Conservation (phyloP, 2,329 filamentous ascomycete genomes). For the Hymenoscyphus scutula region DNA sequence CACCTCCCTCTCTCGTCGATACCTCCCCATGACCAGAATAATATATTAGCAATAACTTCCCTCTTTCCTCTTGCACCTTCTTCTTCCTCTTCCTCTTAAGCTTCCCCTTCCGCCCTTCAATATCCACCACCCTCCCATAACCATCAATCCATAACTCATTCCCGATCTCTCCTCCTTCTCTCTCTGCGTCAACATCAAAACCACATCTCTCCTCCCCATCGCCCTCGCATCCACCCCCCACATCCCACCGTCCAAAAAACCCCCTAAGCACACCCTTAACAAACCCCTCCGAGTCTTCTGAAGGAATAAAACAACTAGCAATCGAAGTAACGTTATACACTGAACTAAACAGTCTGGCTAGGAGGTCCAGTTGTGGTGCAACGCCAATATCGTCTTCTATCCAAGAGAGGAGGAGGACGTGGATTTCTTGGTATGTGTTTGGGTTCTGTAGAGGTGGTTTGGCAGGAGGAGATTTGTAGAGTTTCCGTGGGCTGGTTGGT, state of each 20-base stretch:
- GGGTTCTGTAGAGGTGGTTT: not conserved
- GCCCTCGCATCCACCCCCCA: not conserved
- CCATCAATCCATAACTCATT: too few species aligned
- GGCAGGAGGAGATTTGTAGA: not conserved
- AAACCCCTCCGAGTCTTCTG: not conserved
- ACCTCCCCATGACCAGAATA: constrained; percentile 14
- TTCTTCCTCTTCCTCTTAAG: not conserved
- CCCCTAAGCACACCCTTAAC: not conserved
- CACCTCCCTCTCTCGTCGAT: not conserved
- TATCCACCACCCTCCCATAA: too few species aligned
- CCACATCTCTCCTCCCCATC: not conserved
- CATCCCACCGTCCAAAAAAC: constrained; percentile 4
- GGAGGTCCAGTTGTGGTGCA: not conserved
- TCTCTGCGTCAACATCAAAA: not conserved
- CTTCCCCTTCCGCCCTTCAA: not conserved
- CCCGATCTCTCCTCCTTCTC: not conserved
- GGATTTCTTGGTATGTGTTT: constrained; percentile 1
- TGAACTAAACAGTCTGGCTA: constrained; percentile 4
- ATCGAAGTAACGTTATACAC: constrained; percentile 12
- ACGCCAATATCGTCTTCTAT: constrained; percentile 11
- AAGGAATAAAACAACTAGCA: constrained; percentile 2
- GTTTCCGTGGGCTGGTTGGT: not conserved
- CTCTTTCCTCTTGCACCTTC: not conserved
- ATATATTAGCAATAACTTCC: constrained; percentile 11
- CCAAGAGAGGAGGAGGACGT: constrained; percentile 12